Evolutionary conservation across 2,329 filamentous ascomycete genomes (phyloP).

Genomic region (Lecanoromycetidae sp.): DNA sequence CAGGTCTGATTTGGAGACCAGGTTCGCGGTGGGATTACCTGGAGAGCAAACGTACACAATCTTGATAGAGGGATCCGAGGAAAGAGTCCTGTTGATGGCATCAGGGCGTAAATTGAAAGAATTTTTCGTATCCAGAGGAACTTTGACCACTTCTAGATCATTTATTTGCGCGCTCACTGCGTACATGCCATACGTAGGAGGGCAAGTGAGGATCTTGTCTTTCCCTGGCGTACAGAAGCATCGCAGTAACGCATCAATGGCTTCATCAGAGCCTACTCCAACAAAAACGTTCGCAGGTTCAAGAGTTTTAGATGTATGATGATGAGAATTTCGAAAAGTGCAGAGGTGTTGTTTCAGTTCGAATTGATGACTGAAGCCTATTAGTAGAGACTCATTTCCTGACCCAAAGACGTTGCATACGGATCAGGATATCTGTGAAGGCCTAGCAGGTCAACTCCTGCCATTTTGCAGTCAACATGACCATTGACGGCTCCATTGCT

Average conservation of each 20-base stretch:
- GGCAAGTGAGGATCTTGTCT: conserved; percentile 88
- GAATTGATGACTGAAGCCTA: conserved; percentile 76
- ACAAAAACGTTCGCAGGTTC: conserved; percentile 80
- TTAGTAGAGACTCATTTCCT: too few species aligned
- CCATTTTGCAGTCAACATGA: conserved; percentile 27
- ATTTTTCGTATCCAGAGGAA: conserved; percentile 64
- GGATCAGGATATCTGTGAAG: conserved; percentile 94
- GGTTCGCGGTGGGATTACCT: conserved; percentile 78
- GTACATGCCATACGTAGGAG: conserved; percentile 99
- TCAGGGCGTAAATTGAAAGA: conserved; percentile 62
- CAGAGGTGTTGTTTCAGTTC: conserved; percentile 80
- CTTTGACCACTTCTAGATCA: conserved; percentile 71
- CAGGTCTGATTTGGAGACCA: conserved; percentile 66
- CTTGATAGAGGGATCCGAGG: conserved; percentile 59
- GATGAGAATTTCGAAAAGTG: conserved; percentile 71
- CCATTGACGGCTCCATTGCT: conserved; percentile 31
- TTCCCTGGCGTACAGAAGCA: conserved; percentile 81
- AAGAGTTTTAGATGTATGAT: conserved; percentile 61
- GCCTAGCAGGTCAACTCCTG: conserved; percentile 61
- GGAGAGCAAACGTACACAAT: conserved; percentile 87
- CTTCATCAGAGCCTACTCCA: conserved; percentile 91
- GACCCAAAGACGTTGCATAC: too few species aligned
- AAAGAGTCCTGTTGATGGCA: conserved; percentile 54
- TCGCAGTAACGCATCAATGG: conserved; percentile 83
- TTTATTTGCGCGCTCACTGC: conserved; percentile 87